Evolutionary conservation across 441 rosid species (phyloP).

Genomic region (Gossypium davidsonii): DNA sequence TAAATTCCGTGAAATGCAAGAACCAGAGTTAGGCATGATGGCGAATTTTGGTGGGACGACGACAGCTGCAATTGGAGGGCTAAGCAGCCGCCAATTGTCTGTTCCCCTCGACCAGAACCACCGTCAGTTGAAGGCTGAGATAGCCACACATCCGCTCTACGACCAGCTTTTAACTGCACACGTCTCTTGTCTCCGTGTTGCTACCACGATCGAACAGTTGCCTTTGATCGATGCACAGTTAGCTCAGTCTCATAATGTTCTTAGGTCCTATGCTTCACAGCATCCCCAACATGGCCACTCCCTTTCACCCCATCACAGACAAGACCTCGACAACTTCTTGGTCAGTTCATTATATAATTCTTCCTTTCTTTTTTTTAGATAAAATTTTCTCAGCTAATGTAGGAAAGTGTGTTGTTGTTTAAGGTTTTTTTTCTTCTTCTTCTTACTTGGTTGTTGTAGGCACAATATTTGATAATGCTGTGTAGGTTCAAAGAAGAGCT

Average conservation of each 20-base stretch:
- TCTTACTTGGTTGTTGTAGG: slow-evolving; percentile 32
- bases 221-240: slow-evolving; percentile 94
- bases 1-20: slow-evolving; percentile 44
- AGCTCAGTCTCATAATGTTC: slow-evolving; percentile 67
- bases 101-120: slow-evolving; percentile 34
- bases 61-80: slow-evolving; percentile 25
- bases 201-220: slow-evolving; percentile 89
- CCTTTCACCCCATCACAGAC: slow-evolving; percentile 61
- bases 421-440: background rate
- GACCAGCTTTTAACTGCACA: slow-evolving; percentile 82
- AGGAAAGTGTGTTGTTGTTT: background rate
- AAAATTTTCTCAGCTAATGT: background rate
- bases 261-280: slow-evolving; percentile 67
- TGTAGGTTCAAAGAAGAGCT: slow-evolving; percentile 90
- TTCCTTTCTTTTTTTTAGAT: too few species aligned
- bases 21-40: slow-evolving; percentile 59
- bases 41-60: slow-evolving; percentile 33
- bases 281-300: slow-evolving; percentile 33
- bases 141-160: slow-evolving; percentile 71
- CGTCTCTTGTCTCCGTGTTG: slow-evolving; percentile 80
- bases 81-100: slow-evolving; percentile 31
- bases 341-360: slow-evolving; percentile 24
- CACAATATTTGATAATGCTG: slow-evolving; percentile 75
- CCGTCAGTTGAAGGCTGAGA: slow-evolving; percentile 68
- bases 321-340: slow-evolving; percentile 85